Evolutionary conservation across 2,329 filamentous ascomycete genomes (phyloP), one percentile per base, ranked within the genome.

Genomic region (Aureobasidium sp.): DNA sequence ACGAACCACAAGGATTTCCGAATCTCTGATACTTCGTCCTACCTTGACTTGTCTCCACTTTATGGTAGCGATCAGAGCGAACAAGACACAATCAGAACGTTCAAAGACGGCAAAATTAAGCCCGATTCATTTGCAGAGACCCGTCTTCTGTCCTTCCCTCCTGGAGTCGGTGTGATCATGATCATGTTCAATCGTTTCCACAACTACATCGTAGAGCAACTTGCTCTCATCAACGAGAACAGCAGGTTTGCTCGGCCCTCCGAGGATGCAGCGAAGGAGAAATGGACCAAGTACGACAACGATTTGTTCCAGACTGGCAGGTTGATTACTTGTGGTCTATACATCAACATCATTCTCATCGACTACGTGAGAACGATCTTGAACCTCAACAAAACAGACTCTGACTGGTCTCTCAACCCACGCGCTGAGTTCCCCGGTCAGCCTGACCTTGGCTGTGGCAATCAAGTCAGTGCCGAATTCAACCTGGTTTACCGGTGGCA

Each of bases 211-310:
- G 91, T 89, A 1, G 82, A 85, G 59, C 88, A 93, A 64, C 78
- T 97, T 21, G 89, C 89, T 0, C 77, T 81, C n/a, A 93, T 97
- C 74, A 96, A 97, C 68, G 92, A 97, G 68, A 84, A 85, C 48
- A 86, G 85, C 16, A 83, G 89, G 27, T 97, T 96, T 74, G 83
- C 81, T 0, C 86, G 85, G 63, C 90, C 90, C 2, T 83, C 87
- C 45, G 77, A 79, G 30, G 70, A 76, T 25, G 67, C 69, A 0
- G 67, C 64, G 0, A 37, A 73, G 29, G 68, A 68, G n/a, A 66
- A 67, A 29, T 66, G 60, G 32, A 58, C 69, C 48, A 69, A 74
- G 64, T 72, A 73, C 16, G 77, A 79, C 60, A 73, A 81, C 41
- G 78, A 81, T 57, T 69, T 81, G 1, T 82, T 82, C 71, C 79